Evolutionary conservation across 1,284 basidiomycete genomes (phyloP).

Genomic region (Heliocybe sulcata): DNA sequence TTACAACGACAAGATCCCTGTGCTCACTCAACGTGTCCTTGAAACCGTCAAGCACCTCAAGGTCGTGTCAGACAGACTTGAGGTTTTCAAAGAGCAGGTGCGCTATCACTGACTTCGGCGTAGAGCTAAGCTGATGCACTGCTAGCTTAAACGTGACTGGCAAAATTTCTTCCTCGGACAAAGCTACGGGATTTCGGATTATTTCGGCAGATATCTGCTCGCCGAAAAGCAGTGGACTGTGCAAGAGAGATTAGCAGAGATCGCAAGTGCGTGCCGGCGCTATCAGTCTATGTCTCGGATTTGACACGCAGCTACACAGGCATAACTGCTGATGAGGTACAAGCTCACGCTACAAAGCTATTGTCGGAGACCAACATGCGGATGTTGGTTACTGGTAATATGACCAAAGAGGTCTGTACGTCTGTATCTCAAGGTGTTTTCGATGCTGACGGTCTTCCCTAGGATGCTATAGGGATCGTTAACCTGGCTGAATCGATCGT

Average conservation of each 20-base stretch:
- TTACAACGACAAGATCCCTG: conserved; percentile 91
- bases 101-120: conserved; percentile 8
- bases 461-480: conserved; percentile 75
- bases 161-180: conserved; percentile 86
- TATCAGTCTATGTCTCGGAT: not conserved
- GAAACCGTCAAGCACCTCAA: conserved; percentile 65
- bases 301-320: conserved; percentile 28
- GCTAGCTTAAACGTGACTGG: conserved; percentile 65
- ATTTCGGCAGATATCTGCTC: conserved; percentile 70
- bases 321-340: conserved; percentile 68
- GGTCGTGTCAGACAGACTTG: conserved; percentile 70
- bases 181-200: conserved; percentile 78
- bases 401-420: conserved; percentile 62
- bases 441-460: conserved; percentile 10
- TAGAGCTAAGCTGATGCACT: conserved; percentile 1
- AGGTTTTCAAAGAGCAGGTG: conserved; percentile 83
- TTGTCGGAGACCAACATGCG: conserved; percentile 68
- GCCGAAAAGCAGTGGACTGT: conserved; percentile 74
- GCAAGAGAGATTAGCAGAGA: conserved; percentile 73
- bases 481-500: conserved; percentile 71
- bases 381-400: conserved; percentile 82
- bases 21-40: conserved; percentile 74
- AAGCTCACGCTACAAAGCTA: conserved; percentile 57
- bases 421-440: not conserved
- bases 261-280: conserved; percentile 52